These are phyloP conservation scores for Lentinula aciculospora DNA, from an alignment of 768 basidiomycete species.

Conservation along the genomic window DNA sequence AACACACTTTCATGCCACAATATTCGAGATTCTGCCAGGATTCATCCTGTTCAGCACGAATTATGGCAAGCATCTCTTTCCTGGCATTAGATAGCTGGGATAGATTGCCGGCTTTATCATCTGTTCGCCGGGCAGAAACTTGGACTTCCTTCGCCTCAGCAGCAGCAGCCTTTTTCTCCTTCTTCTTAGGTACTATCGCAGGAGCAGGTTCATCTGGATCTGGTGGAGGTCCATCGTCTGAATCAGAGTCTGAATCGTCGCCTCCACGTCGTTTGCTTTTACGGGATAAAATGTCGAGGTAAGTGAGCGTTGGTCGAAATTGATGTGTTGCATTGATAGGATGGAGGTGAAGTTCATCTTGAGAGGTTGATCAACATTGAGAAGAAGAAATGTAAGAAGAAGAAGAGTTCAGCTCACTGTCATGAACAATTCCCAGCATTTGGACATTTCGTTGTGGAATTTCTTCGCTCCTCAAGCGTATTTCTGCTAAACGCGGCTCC, in stretches of 20 bases:
- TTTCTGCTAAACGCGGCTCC: slow-evolving; percentile 61
- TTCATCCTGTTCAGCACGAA: slow-evolving; percentile 75
- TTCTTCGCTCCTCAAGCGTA: slow-evolving; percentile 69
- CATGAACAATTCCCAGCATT: slow-evolving; percentile 72
- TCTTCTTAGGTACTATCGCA: slow-evolving; percentile 29
- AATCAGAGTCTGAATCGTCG: slow-evolving; percentile 60
- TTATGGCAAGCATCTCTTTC: slow-evolving; percentile 71
- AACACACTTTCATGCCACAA: slow-evolving; percentile 56
- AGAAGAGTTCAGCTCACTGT: slow-evolving; percentile 53
- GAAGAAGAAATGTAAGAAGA: neutral
- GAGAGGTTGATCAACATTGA: slow-evolving; percentile 10
- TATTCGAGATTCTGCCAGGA: slow-evolving; percentile 67
- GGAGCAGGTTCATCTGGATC: slow-evolving; percentile 70
- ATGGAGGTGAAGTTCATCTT: slow-evolving; percentile 72
- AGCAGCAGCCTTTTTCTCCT: slow-evolving; percentile 56
- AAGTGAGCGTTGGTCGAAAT: slow-evolving; percentile 76
- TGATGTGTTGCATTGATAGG: slow-evolving; percentile 77
- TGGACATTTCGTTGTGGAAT: slow-evolving; percentile 59
- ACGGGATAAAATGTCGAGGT: slow-evolving; percentile 67
- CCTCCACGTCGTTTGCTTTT: slow-evolving; percentile 50
- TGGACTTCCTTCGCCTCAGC: slow-evolving; percentile 74
- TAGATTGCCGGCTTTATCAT: slow-evolving; percentile 47
- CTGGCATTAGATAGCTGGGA: slow-evolving; percentile 60
- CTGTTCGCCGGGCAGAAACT: slow-evolving; percentile 64
- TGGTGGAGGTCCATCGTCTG: slow-evolving; percentile 73